Conservation (phyloP, 169 alveolate genomes). For the Eimeria necatrix region DNA sequence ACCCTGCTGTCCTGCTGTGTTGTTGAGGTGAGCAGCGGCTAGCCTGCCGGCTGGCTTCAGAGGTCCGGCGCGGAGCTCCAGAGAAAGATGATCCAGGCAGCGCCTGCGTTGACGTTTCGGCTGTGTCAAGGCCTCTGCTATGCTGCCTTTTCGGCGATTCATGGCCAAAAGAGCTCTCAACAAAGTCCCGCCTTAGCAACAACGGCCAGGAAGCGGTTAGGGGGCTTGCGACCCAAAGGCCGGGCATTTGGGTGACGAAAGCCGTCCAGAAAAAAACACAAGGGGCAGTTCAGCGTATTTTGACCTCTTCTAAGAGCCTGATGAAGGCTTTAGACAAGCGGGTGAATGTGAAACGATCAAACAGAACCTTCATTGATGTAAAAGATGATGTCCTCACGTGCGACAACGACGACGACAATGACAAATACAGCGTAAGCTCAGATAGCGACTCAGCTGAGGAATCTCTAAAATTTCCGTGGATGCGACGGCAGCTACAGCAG, state of each 20-base stretch:
- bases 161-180: conserved; percentile 39
- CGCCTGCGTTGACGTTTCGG: neutral
- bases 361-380: neutral
- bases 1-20: neutral
- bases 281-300: neutral
- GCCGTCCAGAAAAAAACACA: neutral
- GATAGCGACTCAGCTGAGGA: neutral
- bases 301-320: neutral
- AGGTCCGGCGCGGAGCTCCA: neutral
- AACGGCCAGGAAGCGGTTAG: neutral
- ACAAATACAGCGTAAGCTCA: neutral
- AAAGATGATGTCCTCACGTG: neutral
- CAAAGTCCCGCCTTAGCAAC: neutral
- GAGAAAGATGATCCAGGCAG: neutral
- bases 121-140: conserved; percentile 1
- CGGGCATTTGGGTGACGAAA: conserved; percentile 41
- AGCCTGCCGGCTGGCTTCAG: conserved; percentile 30
- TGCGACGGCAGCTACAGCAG: conserved; percentile 13
- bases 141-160: conserved; percentile 28
- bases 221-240: neutral
- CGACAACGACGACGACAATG: neutral
- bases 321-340: neutral
- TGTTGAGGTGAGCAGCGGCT: conserved; percentile 11
- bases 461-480: conserved; percentile 2
- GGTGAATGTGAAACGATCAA: neutral